A percentile compares a stretch with the other conserved stretches of the same genome.
Evolutionary conservation across 176 grass and related monocot genomes (phyloP).

Genomic region (Raddia guianensis): DNA sequence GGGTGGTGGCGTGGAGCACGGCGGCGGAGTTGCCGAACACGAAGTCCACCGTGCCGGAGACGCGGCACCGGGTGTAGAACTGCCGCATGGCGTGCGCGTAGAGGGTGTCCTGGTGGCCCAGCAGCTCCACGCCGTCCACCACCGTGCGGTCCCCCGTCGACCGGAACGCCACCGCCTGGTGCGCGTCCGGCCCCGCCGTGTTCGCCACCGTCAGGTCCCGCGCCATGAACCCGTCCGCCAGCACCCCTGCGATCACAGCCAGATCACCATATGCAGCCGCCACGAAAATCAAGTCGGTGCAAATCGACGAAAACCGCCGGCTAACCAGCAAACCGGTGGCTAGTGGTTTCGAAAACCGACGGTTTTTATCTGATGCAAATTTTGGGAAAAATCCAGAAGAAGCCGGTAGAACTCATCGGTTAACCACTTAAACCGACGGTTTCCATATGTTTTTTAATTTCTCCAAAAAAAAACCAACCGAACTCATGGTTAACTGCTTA

Average conservation of each 20-base stretch:
- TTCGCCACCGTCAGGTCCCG: slow-evolving; percentile 87
- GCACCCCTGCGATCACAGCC: slow-evolving; percentile 48
- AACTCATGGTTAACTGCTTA: too few species aligned
- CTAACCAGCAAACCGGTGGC: too few species aligned
- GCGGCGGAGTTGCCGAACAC: slow-evolving; percentile 90
- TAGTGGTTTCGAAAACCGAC: too few species aligned
- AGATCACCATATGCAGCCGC: neutral
- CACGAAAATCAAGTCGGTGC: neutral
- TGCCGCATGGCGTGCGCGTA: slow-evolving; percentile 83
- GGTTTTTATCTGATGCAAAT: too few species aligned
- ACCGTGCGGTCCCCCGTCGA: slow-evolving; percentile 82
- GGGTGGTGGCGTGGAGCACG: slow-evolving; percentile 56
- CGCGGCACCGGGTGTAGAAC: slow-evolving; percentile 81
- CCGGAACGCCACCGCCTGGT: slow-evolving; percentile 93
- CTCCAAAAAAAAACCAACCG: too few species aligned
- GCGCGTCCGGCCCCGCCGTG: slow-evolving; percentile 88
- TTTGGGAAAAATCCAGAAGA: too few species aligned
- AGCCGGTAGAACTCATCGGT: too few species aligned
- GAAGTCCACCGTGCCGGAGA: slow-evolving; percentile 96
- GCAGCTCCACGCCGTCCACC: slow-evolving; percentile 76
- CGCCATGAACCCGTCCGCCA: slow-evolving; percentile 84
- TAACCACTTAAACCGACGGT: too few species aligned
- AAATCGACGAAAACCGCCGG: too few species aligned
- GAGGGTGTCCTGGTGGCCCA: slow-evolving; percentile 94
- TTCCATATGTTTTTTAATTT: too few species aligned